Conservation (phyloP, 768 basidiomycete species). For the Russula emetica region DNA sequence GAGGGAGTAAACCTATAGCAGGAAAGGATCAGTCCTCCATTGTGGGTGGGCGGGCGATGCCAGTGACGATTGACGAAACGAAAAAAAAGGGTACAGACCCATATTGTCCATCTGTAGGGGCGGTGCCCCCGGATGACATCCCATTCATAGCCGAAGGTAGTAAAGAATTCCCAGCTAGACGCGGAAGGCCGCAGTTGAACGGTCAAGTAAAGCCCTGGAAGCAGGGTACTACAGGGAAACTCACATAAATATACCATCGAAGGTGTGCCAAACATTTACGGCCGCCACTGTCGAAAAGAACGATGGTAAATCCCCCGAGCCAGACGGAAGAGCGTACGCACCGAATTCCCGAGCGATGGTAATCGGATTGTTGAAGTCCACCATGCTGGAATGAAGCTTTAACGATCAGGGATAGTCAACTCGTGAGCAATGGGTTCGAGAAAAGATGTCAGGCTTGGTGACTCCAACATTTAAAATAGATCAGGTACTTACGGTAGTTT, state of each 20-base stretch:
- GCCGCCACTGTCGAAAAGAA: not conserved
- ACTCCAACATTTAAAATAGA: no score
- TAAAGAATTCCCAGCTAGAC: slow-evolving; percentile 8
- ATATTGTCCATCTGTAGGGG: slow-evolving; percentile 2
- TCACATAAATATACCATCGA: slow-evolving; percentile 6
- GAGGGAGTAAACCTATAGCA: slow-evolving; percentile 9
- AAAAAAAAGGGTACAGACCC: slow-evolving; percentile 3
- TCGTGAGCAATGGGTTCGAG: not conserved
- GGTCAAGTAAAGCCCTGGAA: not conserved
- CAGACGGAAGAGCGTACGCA: not conserved
- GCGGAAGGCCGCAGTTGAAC: not conserved
- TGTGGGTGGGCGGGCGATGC: no score
- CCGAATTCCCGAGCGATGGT: not conserved
- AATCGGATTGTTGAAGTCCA: slow-evolving; percentile 1
- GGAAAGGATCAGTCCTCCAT: not conserved
- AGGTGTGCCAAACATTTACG: slow-evolving; percentile 1
- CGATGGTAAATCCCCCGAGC: not conserved
- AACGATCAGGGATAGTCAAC: not conserved
- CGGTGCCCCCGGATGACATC: not conserved
- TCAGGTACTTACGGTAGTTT: no score
- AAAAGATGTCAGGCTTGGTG: no score
- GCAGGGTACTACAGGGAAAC: not conserved
- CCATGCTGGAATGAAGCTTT: not conserved
- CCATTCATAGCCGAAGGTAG: slow-evolving; percentile 1
- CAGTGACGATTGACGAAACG: not conserved